Conservation (phyloP, 345 rosid genomes). For the Populus alba region DNA sequence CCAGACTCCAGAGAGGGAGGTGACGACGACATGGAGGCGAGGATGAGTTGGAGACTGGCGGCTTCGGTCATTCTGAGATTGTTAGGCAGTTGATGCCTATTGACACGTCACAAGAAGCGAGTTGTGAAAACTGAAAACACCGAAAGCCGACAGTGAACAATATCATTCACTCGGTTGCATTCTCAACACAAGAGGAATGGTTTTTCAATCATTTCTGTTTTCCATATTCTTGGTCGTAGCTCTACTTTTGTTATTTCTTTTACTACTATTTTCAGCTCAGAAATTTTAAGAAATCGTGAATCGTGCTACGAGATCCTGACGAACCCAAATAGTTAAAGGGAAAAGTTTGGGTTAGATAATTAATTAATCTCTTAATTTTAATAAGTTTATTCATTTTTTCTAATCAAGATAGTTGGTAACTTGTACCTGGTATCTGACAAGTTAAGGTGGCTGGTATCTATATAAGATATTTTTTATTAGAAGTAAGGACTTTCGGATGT, state of each 20-base stretch:
- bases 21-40: background rate
- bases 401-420: rapidly evolving
- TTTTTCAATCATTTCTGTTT: too few relatives aligned
- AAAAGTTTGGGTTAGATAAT: too few relatives aligned
- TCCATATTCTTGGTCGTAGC: too few relatives aligned
- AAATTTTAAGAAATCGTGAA: background rate
- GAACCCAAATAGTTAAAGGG: too few relatives aligned
- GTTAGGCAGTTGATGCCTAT: background rate
- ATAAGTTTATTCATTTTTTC: rapidly evolving
- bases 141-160: too few relatives aligned
- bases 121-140: too few relatives aligned
- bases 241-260: too few relatives aligned
- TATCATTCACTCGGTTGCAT: too few relatives aligned
- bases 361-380: too few relatives aligned
- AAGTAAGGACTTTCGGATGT: rapidly evolving
- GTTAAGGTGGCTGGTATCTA: rapidly evolving
- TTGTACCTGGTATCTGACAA: rapidly evolving
- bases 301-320: background rate
- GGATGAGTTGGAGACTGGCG: background rate
- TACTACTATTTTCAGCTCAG: background rate
- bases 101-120: too few relatives aligned
- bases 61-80: background rate
- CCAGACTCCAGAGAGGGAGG: background rate
- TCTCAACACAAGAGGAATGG: too few relatives aligned
- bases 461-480: rapidly evolving